Evolutionary conservation across 257 asterid genomes (phyloP).

Genomic region (Striga asiatica): DNA sequence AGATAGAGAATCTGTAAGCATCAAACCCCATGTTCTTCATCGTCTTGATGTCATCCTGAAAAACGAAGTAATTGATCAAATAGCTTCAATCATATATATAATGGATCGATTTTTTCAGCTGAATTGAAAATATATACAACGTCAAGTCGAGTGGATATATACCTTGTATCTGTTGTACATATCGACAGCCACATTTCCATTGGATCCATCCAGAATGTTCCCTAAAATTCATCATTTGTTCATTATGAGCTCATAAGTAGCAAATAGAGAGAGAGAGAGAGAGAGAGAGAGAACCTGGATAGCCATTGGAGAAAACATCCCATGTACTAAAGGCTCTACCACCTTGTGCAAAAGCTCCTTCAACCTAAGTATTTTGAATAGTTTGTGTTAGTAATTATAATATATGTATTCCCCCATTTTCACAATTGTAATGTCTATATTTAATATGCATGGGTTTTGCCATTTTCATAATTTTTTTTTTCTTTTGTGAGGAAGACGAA

Average conservation of each 20-base stretch:
- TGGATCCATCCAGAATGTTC: constrained; percentile 9
- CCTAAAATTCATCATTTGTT: background rate
- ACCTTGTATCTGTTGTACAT: constrained; percentile 11
- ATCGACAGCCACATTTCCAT: constrained; percentile 30
- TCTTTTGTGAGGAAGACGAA: too few relatives aligned
- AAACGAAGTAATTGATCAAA: too few relatives aligned
- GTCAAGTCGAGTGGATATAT: background rate
- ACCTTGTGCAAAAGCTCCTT: background rate
- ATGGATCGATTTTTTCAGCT: too few relatives aligned
- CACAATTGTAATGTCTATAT: too few relatives aligned
- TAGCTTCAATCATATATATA: too few relatives aligned
- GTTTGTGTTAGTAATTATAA: too few relatives aligned
- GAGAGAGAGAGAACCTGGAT: background rate
- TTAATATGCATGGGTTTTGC: too few relatives aligned
- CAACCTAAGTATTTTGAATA: too few relatives aligned
- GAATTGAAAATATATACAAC: too few relatives aligned
- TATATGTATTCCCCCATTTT: too few relatives aligned
- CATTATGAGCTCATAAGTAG: background rate
- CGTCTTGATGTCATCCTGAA: constrained; percentile 14
- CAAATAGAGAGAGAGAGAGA: too few relatives aligned
- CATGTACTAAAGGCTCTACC: background rate
- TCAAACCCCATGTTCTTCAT: constrained; percentile 15
- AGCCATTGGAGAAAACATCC: background rate
- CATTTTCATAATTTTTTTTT: too few relatives aligned
- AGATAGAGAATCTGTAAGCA: constrained; percentile 15